Conservation (phyloP, 495 filamentous ascomycete genomes). For the Neurospora sp. region DNA sequence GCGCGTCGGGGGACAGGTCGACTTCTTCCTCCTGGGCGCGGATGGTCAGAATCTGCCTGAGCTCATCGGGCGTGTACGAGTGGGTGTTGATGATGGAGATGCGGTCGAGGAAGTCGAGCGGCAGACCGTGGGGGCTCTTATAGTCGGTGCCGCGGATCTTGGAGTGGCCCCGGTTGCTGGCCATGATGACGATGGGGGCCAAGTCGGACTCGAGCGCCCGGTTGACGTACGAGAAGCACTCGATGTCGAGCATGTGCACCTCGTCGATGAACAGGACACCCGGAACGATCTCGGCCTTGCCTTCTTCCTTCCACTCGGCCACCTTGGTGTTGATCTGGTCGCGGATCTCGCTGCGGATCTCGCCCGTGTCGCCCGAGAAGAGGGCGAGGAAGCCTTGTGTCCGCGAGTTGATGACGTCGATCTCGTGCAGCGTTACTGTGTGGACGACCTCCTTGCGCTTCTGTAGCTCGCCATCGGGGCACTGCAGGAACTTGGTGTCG, state of each 20-base stretch:
- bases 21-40: conserved; percentile 93
- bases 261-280: conserved; percentile 98
- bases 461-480: conserved; percentile 96
- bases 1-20: conserved; percentile 76
- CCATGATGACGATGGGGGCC: conserved; percentile 98
- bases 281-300: conserved; percentile 95
- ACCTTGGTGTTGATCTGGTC: conserved; percentile 99
- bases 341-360: conserved; percentile 92
- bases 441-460: conserved; percentile 95
- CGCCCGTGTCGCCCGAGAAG: conserved; percentile 95
- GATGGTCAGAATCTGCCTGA: conserved; percentile 81
- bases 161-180: conserved; percentile 92
- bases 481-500: conserved; percentile 96
- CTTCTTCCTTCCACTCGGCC: conserved; percentile 97
- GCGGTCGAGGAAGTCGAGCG: conserved; percentile 91
- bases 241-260: conserved; percentile 98
- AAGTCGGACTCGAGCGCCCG: conserved; percentile 88
- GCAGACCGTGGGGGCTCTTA: conserved; percentile 82
- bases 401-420: conserved; percentile 97
- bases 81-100: conserved; percentile 95
- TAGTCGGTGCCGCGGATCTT: conserved; percentile 88
- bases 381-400: conserved; percentile 94
- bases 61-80: conserved; percentile 74
- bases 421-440: conserved; percentile 94
- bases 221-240: conserved; percentile 98